Percentiles rank a stretch among this genome's conserved stretches.
Evolutionary conservation across 345 rosid species (phyloP).

Genomic region (Arabis alpina): DNA sequence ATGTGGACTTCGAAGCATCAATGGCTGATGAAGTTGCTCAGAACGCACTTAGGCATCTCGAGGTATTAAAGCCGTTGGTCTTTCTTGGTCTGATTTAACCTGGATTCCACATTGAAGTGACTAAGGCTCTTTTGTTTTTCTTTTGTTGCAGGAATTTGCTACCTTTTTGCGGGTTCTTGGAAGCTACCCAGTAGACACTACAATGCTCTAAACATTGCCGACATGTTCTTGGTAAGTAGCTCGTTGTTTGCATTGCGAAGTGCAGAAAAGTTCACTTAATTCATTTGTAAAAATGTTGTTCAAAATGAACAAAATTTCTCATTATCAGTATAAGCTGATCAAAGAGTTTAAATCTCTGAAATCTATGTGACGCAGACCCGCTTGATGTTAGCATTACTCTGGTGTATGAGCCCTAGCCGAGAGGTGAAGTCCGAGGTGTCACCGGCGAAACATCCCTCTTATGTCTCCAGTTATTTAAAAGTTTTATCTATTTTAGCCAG

Average conservation of each 20-base stretch:
- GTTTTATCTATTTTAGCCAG: not conserved
- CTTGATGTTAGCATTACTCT: not conserved
- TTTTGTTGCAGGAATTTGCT: slow-evolving; percentile 76
- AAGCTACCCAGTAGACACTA: slow-evolving; percentile 89
- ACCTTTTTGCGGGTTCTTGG: slow-evolving; percentile 95
- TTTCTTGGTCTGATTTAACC: not conserved
- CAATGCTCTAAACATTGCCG: slow-evolving; percentile 49
- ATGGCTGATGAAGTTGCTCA: slow-evolving; percentile 95
- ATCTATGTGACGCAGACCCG: slow-evolving; percentile 20
- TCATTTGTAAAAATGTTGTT: not conserved
- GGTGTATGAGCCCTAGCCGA: slow-evolving; percentile 9
- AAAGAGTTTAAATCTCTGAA: not conserved
- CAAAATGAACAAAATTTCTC: not conserved
- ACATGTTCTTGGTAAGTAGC: slow-evolving; percentile 17
- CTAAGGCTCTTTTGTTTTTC: not conserved
- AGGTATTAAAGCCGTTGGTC: slow-evolving; percentile 55
- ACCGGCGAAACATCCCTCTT: slow-evolving; percentile 4
- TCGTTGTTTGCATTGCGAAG: not conserved
- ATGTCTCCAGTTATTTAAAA: not conserved
- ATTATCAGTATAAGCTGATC: too few relatives aligned
- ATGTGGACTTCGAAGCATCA: slow-evolving; percentile 96
- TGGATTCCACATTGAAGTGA: not conserved
- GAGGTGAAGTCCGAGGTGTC: slow-evolving; percentile 6
- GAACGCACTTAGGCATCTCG: slow-evolving; percentile 84
- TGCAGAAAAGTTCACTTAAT: not conserved